phyloP scores from a whole-genome alignment of 2,329 filamentous ascomycete genomes.

The Xylariaceae sp. region DNA sequence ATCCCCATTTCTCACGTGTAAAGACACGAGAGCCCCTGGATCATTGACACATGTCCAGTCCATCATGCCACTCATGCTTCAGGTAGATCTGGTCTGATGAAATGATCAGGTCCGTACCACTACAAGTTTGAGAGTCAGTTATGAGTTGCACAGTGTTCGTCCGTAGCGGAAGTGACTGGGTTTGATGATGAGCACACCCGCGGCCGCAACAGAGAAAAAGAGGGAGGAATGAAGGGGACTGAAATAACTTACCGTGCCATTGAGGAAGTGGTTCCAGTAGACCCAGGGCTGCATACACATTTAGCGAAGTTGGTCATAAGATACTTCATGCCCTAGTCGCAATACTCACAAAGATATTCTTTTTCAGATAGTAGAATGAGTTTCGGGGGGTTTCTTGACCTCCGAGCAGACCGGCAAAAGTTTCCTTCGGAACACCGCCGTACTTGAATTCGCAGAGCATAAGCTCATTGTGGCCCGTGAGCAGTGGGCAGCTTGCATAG shows the following conservation, averaged over 20 bases:
- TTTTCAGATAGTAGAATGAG: slow-evolving; percentile 42
- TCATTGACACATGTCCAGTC: background rate
- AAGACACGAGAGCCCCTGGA: background rate
- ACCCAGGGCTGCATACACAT: slow-evolving; percentile 22
- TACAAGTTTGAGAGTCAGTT: too few species aligned
- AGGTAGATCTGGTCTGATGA: slow-evolving; percentile 13
- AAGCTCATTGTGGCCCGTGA: slow-evolving; percentile 42
- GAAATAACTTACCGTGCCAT: too few species aligned
- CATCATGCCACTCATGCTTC: background rate
- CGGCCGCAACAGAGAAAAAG: too few species aligned
- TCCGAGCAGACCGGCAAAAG: slow-evolving; percentile 34
- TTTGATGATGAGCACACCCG: too few species aligned
- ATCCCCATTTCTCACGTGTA: too few species aligned
- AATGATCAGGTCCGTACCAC: slow-evolving; percentile 17
- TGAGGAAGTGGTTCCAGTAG: slow-evolving; percentile 29
- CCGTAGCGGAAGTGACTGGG: too few species aligned
- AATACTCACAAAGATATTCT: slow-evolving; percentile 39
- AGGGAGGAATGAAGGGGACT: too few species aligned
- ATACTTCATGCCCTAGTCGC: background rate
- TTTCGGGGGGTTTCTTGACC: slow-evolving; percentile 38
- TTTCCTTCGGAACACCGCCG: slow-evolving; percentile 43
- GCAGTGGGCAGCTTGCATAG: slow-evolving; percentile 44
- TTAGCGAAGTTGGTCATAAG: background rate
- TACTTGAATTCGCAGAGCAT: slow-evolving; percentile 48
- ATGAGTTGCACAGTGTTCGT: too few species aligned